Percentiles rank a stretch among this genome's conserved stretches.
Conservation (phyloP, 768 basidiomycete species). For the Terana coerulea region DNA sequence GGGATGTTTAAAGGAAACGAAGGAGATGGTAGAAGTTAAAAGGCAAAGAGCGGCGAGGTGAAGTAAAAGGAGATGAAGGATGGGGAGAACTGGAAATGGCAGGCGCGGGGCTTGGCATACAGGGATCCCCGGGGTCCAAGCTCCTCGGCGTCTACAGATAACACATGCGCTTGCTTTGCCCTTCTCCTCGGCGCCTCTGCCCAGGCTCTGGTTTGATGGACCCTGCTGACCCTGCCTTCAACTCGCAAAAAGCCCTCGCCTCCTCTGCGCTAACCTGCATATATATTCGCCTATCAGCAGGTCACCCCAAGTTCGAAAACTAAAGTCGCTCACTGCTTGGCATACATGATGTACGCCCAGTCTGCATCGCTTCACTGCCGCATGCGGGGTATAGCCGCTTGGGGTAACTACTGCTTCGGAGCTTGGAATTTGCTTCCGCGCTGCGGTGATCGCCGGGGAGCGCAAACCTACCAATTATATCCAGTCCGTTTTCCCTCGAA, state of each 20-base stretch:
- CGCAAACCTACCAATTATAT: neutral
- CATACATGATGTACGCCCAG: neutral
- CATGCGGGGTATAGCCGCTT: conserved; percentile 2
- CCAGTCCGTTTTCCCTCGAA: neutral
- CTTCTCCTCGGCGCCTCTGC: conserved; percentile 4
- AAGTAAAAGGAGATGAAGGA: conserved; percentile 11
- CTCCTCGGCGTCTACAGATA: conserved; percentile 14
- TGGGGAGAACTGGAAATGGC: conserved; percentile 4
- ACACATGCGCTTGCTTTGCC: conserved; percentile 18
- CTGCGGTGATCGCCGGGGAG: conserved; percentile 8
- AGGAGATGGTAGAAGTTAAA: conserved; percentile 2
- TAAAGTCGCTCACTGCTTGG: neutral
- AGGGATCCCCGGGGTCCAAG: conserved; percentile 21
- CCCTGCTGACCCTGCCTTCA: neutral
- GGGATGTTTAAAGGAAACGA: neutral
- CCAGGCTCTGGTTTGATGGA: neutral
- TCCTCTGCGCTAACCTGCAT: too few species aligned
- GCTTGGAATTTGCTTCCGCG: conserved; percentile 10
- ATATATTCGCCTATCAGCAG: neutral
- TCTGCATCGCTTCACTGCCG: neutral
- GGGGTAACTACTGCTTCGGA: neutral
- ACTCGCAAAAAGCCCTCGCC: conserved; percentile 12
- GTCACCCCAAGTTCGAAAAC: neutral
- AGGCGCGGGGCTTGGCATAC: conserved; percentile 9
- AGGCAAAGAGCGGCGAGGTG: conserved; percentile 7